phyloP scores from a whole-genome alignment of 495 filamentous ascomycete genomes.

The Tuber borchii region DNA sequence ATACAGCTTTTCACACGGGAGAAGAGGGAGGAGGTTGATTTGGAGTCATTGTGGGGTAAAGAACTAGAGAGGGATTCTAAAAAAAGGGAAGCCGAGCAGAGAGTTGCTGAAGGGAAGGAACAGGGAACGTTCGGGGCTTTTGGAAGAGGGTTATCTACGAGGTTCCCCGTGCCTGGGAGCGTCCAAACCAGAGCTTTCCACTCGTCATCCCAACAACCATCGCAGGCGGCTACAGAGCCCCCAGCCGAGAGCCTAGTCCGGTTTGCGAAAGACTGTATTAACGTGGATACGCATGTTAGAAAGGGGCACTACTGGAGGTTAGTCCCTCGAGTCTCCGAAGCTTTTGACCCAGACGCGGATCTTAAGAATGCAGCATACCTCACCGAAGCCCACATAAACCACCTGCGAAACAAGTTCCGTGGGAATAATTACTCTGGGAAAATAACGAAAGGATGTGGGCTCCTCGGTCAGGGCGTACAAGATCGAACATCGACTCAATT shows the following conservation, averaged over 20 bases:
- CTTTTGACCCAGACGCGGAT: constrained; percentile 22
- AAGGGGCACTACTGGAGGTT: constrained; percentile 19
- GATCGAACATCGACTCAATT: constrained; percentile 50
- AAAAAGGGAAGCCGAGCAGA: constrained; percentile 40
- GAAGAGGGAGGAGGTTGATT: constrained; percentile 72
- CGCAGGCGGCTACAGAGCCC: neutral
- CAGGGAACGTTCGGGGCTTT: constrained; percentile 26
- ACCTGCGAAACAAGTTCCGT: constrained; percentile 37
- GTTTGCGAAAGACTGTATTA: constrained; percentile 6
- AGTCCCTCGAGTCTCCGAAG: constrained; percentile 16
- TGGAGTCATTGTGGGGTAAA: constrained; percentile 72
- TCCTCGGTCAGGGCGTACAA: constrained; percentile 46
- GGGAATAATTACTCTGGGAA: constrained; percentile 5
- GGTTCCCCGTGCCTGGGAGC: neutral
- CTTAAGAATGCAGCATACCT: constrained; percentile 21
- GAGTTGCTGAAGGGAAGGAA: constrained; percentile 29
- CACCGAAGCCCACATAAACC: constrained; percentile 42
- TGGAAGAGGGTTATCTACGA: constrained; percentile 8
- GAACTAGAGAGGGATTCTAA: constrained; percentile 47
- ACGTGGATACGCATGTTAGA: neutral
- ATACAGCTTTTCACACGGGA: constrained; percentile 86
- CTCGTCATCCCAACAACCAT: constrained; percentile 4
- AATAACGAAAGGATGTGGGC: constrained; percentile 2
- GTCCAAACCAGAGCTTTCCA: constrained; percentile 22
- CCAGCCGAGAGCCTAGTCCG: neutral